These are phyloP conservation scores for Solanum tacnaense DNA, from an alignment of 257 asterid species.

Conservation along the genomic window DNA sequence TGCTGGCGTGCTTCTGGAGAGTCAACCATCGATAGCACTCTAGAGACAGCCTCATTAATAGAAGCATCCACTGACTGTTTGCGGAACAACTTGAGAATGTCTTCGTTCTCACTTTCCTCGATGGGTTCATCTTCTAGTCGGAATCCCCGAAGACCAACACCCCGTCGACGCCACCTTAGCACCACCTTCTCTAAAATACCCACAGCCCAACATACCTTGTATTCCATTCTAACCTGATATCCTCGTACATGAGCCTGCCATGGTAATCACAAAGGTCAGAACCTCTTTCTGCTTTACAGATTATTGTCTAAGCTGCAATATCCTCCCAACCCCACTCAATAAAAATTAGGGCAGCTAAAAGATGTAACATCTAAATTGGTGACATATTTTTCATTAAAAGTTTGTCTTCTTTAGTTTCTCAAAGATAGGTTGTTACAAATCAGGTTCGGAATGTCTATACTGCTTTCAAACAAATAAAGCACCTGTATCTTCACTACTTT, in stretches of 20 bases:
- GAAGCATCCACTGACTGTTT: slow-evolving; percentile 73
- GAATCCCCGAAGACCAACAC: slow-evolving; percentile 81
- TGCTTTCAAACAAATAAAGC: neutral
- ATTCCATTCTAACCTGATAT: slow-evolving; percentile 72
- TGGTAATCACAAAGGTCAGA: neutral
- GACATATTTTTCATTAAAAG: neutral
- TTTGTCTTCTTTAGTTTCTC: neutral
- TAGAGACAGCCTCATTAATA: slow-evolving; percentile 73
- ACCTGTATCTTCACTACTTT: slow-evolving; percentile 98
- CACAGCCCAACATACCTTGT: slow-evolving; percentile 87
- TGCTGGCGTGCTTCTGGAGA: slow-evolving; percentile 74
- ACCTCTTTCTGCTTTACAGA: neutral
- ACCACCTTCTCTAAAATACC: slow-evolving; percentile 82
- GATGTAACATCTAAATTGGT: neutral
- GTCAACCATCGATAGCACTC: slow-evolving; percentile 88
- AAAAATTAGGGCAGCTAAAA: neutral
- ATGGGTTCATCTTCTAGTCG: slow-evolving; percentile 36
- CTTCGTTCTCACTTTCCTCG: slow-evolving; percentile 60
- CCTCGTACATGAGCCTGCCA: slow-evolving; percentile 96
- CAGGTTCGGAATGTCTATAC: neutral
- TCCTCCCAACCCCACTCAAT: neutral
- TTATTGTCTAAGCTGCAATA: neutral
- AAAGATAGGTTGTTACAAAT: neutral
- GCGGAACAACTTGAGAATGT: slow-evolving; percentile 67
- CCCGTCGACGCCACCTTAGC: slow-evolving; percentile 81